Evolutionary conservation across 306 rosid species (phyloP).

Genomic region (Trifolium fragiferum): DNA sequence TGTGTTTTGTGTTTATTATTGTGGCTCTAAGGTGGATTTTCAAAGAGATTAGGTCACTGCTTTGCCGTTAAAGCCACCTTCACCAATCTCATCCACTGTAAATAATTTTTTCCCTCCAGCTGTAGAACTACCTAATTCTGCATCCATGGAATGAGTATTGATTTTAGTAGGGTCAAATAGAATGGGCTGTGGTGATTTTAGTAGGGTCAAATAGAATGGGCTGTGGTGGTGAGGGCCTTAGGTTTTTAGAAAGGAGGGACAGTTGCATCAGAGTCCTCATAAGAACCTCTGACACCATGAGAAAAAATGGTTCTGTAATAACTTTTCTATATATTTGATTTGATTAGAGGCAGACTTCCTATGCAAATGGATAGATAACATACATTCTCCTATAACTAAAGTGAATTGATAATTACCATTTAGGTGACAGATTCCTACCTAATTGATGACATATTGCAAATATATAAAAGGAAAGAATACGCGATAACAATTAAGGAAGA

Average conservation of each 20-base stretch:
- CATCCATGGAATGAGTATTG: not conserved
- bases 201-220: not conserved
- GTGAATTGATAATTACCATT: constrained; percentile 1
- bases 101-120: not conserved
- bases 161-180: not conserved
- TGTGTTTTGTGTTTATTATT: not conserved
- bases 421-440: not conserved
- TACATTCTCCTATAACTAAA: constrained; percentile 10
- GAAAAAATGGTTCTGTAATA: not conserved
- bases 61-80: not conserved
- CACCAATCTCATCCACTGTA: constrained; percentile 7
- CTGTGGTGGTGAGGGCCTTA: not conserved
- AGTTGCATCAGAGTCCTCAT: constrained; percentile 2
- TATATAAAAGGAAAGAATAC: constrained; percentile 1
- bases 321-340: constrained; percentile 1
- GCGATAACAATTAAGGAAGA: not conserved
- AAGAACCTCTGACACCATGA: not conserved
- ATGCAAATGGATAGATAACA: constrained; percentile 2
- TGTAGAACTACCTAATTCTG: not conserved
- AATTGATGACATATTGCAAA: not conserved
- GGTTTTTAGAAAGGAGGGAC: not conserved
- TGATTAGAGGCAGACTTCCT: not conserved
- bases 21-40: constrained; percentile 10
- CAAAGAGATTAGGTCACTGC: not conserved
- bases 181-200: not conserved